phyloP scores from a whole-genome alignment of 495 filamentous ascomycete genomes.

The Penicillium roqueforti region DNA sequence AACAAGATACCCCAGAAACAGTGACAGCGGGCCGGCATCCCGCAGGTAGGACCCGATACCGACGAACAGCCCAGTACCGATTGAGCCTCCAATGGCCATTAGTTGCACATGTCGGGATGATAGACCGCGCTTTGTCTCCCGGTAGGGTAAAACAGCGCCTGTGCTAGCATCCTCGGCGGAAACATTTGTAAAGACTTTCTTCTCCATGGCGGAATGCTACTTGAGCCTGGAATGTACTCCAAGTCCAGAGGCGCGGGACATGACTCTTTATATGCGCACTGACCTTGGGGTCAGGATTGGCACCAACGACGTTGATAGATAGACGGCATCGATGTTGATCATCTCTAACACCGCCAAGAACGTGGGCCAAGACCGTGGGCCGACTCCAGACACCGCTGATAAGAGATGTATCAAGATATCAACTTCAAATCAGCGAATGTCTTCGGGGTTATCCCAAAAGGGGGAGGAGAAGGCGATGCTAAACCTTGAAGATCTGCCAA shows the following conservation, averaged over 20 bases:
- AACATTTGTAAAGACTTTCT: conserved; percentile 18
- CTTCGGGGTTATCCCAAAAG: conserved; percentile 20
- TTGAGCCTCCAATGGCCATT: conserved; percentile 71
- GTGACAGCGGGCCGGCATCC: conserved; percentile 59
- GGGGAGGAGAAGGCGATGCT: conserved; percentile 33
- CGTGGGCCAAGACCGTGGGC: no score
- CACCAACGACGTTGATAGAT: conserved; percentile 11
- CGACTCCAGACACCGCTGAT: conserved; percentile 12
- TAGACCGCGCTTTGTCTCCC: conserved; percentile 52
- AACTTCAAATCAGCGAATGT: no score
- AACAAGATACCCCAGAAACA: conserved; percentile 60
- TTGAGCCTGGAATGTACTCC: conserved; percentile 1
- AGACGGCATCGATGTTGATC: conserved; percentile 5
- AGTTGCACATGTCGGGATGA: conserved; percentile 61
- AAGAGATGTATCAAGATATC: no score
- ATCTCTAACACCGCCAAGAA: neutral
- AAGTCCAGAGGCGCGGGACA: conserved; percentile 6
- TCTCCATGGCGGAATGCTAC: conserved; percentile 18
- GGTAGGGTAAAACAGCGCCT: conserved; percentile 19
- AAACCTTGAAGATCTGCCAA: conserved; percentile 22
- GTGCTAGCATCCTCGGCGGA: conserved; percentile 15
- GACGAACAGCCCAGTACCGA: conserved; percentile 73
- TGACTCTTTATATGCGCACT: conserved; percentile 15
- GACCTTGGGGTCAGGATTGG: conserved; percentile 6
- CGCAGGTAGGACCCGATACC: conserved; percentile 67